These are phyloP conservation scores for Chalara sp. DNA, from an alignment of 2,329 filamentous ascomycete genomes.

Conservation along the genomic window DNA sequence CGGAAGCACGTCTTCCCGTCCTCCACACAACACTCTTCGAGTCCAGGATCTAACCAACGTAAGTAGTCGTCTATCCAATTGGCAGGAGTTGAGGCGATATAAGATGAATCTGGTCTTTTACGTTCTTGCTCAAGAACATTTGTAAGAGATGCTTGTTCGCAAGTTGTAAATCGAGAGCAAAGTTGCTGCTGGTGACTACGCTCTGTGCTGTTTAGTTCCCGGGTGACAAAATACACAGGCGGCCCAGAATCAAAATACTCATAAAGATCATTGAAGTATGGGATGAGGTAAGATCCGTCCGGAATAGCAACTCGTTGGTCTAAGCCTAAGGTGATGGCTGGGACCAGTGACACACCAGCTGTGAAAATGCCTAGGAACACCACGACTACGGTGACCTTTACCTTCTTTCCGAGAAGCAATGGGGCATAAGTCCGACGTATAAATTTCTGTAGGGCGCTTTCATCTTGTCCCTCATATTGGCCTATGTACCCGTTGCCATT, in stretches of 20 bases:
- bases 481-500: constrained; percentile 44
- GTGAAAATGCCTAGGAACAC: constrained; percentile 85
- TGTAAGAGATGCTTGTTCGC: constrained; percentile 73
- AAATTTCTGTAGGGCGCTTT: constrained; percentile 76
- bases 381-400: constrained; percentile 69
- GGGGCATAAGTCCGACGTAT: constrained; percentile 90
- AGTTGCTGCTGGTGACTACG: constrained; percentile 74
- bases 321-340: constrained; percentile 76
- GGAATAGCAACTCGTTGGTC: constrained; percentile 95
- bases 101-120: constrained; percentile 81
- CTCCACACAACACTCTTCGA: constrained; percentile 45
- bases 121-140: constrained; percentile 93
- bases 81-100: constrained; percentile 79
- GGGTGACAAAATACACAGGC: constrained; percentile 92
- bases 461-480: constrained; percentile 56
- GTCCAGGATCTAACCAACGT: constrained; percentile 86
- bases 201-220: constrained; percentile 70
- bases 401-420: constrained; percentile 68
- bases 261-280: constrained; percentile 95
- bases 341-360: constrained; percentile 76
- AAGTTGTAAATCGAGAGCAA: constrained; percentile 87
- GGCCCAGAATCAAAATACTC: constrained; percentile 86
- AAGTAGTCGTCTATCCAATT: constrained; percentile 98
- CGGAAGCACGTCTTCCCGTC: constrained; percentile 67
- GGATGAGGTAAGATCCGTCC: constrained; percentile 87